Evolutionary conservation across 306 rosid species (phyloP), one percentile per base, ranked within the genome.

Genomic region (Datisca glomerata): DNA sequence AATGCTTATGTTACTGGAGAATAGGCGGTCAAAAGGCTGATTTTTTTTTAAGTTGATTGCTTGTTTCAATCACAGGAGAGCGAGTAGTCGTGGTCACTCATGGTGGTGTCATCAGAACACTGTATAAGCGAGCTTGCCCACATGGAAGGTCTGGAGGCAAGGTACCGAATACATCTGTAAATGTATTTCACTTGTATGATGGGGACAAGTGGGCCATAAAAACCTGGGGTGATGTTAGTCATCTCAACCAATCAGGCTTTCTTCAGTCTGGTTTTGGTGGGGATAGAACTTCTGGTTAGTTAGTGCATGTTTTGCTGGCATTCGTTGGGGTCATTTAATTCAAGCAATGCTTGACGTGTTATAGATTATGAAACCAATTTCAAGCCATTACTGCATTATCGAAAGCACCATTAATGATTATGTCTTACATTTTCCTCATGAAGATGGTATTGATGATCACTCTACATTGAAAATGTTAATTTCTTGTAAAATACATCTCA

Each of bases 191-290:
- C 70, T 56, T 83, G 57, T 59, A 65, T 49, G 75, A 56, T 45
- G 85, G 70, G 16, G 71, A 69, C 34, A 66, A 63, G 43, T 80
- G 93, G 81, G 61, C 61, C 56, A 15, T 89, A 39, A 61, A 77
- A 64, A 39, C 66, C 23, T 75, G 86, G 84, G 79, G 84, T 50
- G 95, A 89, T 72, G 73, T 84, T 59, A 63, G 72, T 55, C 95
- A 89, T 72, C 76, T 84, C 52, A 43, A 51, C 40, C 58, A 64
- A 63, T 62, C 81, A 31, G 79, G 40, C 27, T 70, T 48, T 77
- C 80, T 84, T 23, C 53, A 71, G 39, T 71, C 91, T 2, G 84
- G 79, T 49, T 89, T 83, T 63, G 93, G 98, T 16, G 98, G 98
- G 57, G 93, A 77, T 37, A 71, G 25, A 61, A 63, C 46, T 38